These are phyloP conservation scores for Paracorniculantispora psalliotae DNA, from an alignment of 2,329 filamentous ascomycete genomes.

Conservation along the genomic window DNA sequence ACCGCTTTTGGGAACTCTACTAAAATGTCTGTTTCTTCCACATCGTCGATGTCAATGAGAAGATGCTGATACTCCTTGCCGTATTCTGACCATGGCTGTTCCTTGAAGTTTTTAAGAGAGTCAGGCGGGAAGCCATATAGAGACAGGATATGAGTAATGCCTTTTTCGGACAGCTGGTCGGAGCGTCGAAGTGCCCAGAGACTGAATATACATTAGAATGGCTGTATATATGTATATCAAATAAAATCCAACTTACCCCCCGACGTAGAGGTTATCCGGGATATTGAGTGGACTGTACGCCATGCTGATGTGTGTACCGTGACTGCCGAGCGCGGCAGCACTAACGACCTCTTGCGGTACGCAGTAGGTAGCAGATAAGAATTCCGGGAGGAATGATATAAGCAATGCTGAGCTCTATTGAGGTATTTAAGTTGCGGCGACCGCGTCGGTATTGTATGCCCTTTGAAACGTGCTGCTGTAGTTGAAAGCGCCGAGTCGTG, in stretches of 20 bases:
- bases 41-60: constrained; percentile 81
- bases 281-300: constrained; percentile 11
- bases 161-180: constrained; percentile 62
- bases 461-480: not conserved
- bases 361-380: not conserved
- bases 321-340: not conserved
- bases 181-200: constrained; percentile 74
- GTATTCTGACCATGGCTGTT: constrained; percentile 43
- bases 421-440: no score
- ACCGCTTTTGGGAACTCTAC: constrained; percentile 74
- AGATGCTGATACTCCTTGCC: constrained; percentile 64
- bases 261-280: constrained; percentile 12
- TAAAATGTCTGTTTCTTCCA: constrained; percentile 82
- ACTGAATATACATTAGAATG: constrained; percentile 39
- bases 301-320: not conserved
- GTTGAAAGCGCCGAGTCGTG: not conserved
- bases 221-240: not conserved
- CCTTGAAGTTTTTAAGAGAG: constrained; percentile 39
- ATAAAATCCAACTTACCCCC: constrained; percentile 1
- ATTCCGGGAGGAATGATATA: no score
- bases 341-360: not conserved
- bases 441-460: no score
- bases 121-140: constrained; percentile 56
- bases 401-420: no score
- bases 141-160: constrained; percentile 88